Evolutionary conservation across 179 eudicot species (phyloP).

Genomic region (Spinacia oleracea): DNA sequence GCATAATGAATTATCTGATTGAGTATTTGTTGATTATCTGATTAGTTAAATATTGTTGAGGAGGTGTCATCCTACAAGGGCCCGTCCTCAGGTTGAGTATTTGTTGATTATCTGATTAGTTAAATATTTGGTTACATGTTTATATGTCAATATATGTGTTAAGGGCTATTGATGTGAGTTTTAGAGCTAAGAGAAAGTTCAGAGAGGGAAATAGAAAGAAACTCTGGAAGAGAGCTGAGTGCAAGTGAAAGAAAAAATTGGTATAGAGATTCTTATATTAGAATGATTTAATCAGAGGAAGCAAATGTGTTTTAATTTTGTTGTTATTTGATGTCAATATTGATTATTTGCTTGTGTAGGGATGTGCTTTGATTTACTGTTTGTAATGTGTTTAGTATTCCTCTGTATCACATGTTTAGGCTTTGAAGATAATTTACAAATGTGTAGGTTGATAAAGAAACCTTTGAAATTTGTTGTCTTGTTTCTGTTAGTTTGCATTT

Average conservation of each 20-base stretch:
- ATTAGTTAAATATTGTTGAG: no score
- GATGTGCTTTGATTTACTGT: neutral
- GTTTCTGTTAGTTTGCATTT: neutral
- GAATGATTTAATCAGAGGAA: neutral
- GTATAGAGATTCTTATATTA: neutral
- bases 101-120: no score
- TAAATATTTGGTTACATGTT: no score
- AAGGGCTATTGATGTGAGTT: no score
- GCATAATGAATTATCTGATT: neutral
- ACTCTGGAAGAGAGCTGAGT: neutral
- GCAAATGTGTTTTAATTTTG: neutral
- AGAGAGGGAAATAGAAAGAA: no score
- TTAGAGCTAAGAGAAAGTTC: no score
- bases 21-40: neutral
- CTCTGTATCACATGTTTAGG: neutral
- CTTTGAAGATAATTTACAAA: neutral
- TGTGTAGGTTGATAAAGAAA: neutral
- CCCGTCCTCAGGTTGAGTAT: no score
- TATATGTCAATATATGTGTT: no score
- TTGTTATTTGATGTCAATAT: neutral
- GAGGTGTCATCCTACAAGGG: no score
- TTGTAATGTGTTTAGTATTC: neutral
- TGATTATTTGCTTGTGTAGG: neutral
- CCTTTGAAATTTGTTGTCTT: neutral
- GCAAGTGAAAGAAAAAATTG: neutral